Conservation (phyloP, 2,329 filamentous ascomycete species). For the Chalaropsis thielavioides region DNA sequence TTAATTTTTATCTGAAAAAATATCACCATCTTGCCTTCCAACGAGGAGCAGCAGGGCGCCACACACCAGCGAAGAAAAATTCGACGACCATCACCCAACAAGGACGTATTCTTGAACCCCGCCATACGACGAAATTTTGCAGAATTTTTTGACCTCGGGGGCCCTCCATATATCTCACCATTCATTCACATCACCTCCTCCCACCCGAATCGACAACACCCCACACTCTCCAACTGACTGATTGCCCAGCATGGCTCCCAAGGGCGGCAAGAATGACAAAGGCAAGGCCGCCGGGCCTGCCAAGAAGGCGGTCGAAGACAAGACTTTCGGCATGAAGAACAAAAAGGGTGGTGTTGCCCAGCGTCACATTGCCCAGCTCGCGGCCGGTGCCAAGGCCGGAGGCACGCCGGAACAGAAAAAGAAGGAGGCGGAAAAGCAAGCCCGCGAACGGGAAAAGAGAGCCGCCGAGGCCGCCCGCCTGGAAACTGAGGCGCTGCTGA, state of each 20-base stretch:
- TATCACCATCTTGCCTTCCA: slow-evolving; percentile 4
- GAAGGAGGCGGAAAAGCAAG: slow-evolving; percentile 51
- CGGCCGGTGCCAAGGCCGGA: slow-evolving; percentile 55
- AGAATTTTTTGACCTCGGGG: slow-evolving; percentile 1
- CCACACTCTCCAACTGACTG: background rate
- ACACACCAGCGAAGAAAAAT: background rate
- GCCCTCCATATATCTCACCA: background rate
- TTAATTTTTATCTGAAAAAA: slow-evolving; percentile 7
- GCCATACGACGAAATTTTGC: background rate
- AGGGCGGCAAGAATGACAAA: slow-evolving; percentile 30
- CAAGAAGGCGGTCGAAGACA: slow-evolving; percentile 75
- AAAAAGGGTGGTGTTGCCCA: slow-evolving; percentile 91
- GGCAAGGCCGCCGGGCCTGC: slow-evolving; percentile 38
- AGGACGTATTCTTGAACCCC: slow-evolving; percentile 5
- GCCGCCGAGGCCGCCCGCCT: slow-evolving; percentile 73
- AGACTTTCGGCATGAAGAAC: slow-evolving; percentile 99
- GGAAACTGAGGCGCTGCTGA: slow-evolving; percentile 68
- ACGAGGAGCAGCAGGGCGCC: slow-evolving; percentile 2
- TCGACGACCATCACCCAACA: slow-evolving; percentile 15
- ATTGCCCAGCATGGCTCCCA: slow-evolving; percentile 54
- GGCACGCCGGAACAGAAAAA: slow-evolving; percentile 79
- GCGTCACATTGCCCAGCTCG: slow-evolving; percentile 76
- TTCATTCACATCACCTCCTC: background rate
- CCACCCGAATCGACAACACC: background rate
- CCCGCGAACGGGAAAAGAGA: slow-evolving; percentile 73